Conservation (phyloP, 2,329 filamentous ascomycete species). For the Karstenula rhodostoma region DNA sequence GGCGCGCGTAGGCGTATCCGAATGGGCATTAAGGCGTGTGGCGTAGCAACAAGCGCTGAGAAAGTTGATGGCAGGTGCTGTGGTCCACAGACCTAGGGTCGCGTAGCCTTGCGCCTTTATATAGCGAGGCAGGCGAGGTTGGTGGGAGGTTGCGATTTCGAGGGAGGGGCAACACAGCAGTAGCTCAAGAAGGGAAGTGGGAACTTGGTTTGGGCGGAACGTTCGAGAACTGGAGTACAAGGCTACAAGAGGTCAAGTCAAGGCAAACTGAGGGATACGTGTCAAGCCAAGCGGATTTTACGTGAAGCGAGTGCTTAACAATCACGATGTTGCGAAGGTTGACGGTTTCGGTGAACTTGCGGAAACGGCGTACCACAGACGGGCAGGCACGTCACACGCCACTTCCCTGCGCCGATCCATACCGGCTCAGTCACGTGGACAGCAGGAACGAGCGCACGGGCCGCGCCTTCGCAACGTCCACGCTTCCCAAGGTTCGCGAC, state of each 20-base stretch:
- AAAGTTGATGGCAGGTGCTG: too few relatives aligned
- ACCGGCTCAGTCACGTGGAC: neutral
- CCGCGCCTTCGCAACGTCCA: constrained; percentile 28
- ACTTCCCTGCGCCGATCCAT: constrained; percentile 20
- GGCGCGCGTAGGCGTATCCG: constrained; percentile 79
- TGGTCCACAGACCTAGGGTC: neutral
- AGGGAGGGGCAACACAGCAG: neutral
- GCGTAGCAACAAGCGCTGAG: neutral
- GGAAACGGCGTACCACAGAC: constrained; percentile 26
- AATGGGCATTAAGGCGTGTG: constrained; percentile 60
- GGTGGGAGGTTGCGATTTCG: neutral
- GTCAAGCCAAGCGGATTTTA: neutral
- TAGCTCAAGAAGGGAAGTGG: constrained; percentile 3
- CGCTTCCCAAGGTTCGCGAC: constrained; percentile 22
- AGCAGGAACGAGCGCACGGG: constrained; percentile 17
- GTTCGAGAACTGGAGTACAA: constrained; percentile 13
- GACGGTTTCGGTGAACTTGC: constrained; percentile 11
- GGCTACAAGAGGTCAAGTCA: neutral
- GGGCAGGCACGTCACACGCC: constrained; percentile 16
- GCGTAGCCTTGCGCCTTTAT: too few relatives aligned
- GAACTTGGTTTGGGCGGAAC: constrained; percentile 10
- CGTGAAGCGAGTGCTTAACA: constrained; percentile 3
- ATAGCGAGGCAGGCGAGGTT: neutral
- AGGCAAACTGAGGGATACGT: constrained; percentile 1
- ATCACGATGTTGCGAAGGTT: neutral